Percentiles rank a stretch among this genome's conserved stretches.
Evolutionary conservation across 257 asterid genomes (phyloP).

Genomic region (Salvia splendens): DNA sequence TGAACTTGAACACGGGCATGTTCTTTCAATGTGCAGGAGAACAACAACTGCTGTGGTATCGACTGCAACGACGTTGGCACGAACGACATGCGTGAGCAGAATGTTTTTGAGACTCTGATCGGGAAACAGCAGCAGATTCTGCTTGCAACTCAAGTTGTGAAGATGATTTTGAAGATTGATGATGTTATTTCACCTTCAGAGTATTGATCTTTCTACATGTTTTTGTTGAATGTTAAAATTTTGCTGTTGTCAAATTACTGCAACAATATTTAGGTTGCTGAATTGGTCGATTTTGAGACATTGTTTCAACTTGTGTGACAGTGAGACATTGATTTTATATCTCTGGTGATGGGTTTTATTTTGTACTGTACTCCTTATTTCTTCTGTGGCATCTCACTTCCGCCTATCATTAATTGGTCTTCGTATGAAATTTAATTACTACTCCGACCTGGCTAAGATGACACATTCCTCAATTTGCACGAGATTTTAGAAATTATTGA

Average conservation of each 20-base stretch:
- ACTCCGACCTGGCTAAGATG: no score
- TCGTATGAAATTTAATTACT: no score
- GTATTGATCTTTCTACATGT: conserved; percentile 42
- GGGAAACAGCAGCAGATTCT: conserved; percentile 88
- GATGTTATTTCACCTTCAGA: conserved; percentile 80
- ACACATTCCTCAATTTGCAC: no score
- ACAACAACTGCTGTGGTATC: conserved; percentile 65
- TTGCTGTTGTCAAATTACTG: conserved; percentile 28
- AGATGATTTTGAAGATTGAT: conserved; percentile 88
- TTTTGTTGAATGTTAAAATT: conserved; percentile 4
- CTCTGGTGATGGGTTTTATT: conserved; percentile 3
- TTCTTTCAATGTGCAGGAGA: conserved; percentile 58
- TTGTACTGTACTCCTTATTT: background rate
- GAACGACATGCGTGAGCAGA: conserved; percentile 88
- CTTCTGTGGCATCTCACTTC: background rate
- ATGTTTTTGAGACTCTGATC: conserved; percentile 78
- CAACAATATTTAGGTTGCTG: conserved; percentile 21
- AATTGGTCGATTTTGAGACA: conserved; percentile 9
- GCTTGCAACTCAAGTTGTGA: conserved; percentile 84
- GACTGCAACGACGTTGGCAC: conserved; percentile 91
- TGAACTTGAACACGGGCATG: background rate
- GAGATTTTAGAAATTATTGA: no score
- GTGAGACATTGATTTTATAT: background rate
- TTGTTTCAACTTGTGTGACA: background rate
- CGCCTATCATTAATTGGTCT: background rate